phyloP scores from a whole-genome alignment of 2,329 filamentous ascomycete genomes.

The Colletotrichum magnum region DNA sequence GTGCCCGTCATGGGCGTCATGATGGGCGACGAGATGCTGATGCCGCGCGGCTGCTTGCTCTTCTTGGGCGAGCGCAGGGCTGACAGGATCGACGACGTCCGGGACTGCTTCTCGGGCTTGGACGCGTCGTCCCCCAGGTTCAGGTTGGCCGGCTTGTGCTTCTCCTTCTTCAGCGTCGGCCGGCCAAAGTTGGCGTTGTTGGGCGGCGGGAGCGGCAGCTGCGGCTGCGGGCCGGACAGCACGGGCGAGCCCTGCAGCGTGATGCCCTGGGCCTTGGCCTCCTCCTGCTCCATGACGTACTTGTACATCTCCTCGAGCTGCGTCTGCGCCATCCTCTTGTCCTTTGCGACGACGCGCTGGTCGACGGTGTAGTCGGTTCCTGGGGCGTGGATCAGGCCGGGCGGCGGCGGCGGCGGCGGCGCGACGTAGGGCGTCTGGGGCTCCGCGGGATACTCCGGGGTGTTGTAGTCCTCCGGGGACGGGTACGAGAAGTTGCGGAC shows the following conservation, averaged over 20 bases:
- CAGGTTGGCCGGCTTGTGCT: slow-evolving; percentile 64
- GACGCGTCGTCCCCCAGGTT: slow-evolving; percentile 56
- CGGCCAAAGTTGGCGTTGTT: slow-evolving; percentile 50
- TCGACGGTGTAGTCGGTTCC: slow-evolving; percentile 82
- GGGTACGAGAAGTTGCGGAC: slow-evolving; percentile 67
- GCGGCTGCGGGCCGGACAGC: slow-evolving; percentile 45
- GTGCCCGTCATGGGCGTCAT: slow-evolving; percentile 74
- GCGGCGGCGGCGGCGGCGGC: slow-evolving; percentile 63
- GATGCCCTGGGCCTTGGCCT: slow-evolving; percentile 71
- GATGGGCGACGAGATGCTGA: slow-evolving; percentile 76
- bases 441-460: slow-evolving; percentile 47
- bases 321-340: slow-evolving; percentile 81
- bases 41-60: slow-evolving; percentile 64
- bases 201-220: slow-evolving; percentile 43
- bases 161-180: slow-evolving; percentile 58
- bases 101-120: slow-evolving; percentile 66
- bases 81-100: slow-evolving; percentile 71
- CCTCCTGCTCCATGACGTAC: slow-evolving; percentile 91
- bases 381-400: slow-evolving; percentile 61
- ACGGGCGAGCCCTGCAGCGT: slow-evolving; percentile 60
- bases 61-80: slow-evolving; percentile 73
- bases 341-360: slow-evolving; percentile 79
- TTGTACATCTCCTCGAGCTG: slow-evolving; percentile 94
- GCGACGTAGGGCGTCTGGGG: slow-evolving; percentile 58
- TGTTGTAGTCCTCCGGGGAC: slow-evolving; percentile 54